Base-by-base conservation (phyloP, 257 asterid genomes). In the Solanum etuberosum region DNA sequence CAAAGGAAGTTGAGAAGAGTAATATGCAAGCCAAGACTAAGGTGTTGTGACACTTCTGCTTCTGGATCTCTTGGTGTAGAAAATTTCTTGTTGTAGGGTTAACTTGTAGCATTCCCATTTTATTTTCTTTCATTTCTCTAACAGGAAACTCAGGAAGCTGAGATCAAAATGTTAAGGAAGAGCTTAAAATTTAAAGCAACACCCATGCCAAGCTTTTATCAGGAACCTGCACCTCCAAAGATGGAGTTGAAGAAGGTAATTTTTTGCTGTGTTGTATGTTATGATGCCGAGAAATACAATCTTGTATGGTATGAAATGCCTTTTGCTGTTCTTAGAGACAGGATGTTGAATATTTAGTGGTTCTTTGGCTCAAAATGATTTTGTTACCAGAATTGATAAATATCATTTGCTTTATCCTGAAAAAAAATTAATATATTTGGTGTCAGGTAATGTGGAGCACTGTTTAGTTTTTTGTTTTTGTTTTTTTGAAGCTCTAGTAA, bases 181-280 rank as follows among this genome's bases (percentile, higher is more conserved):
- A 93, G 91, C 83, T 91, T 97, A 94, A 95, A 88, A 90, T 97
- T 97, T 90, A 97, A 97, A 91, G 99, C 99, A 32, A 94, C 96
- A 84, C 99, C 99, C 2, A 94, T 97, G 99, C 99, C 99, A 29
- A 97, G 92, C 91, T 97, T 97, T 92, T 97, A 97, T 90, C 99
- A 94, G 91, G 99, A 95, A 89, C 99, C 99, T 90, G 88, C 96
- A 29, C 99, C 99, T 86, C 97, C 96, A 3, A 95, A 94, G 91
- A 92, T 90, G 87, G 99, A 97, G 84, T 88, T 97, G 87, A 97
- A 95, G 94, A 97, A 97, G 98, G 98, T 97, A 89, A 81, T 31
- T 18, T 81, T 48, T 35, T 81, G 35, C 35, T 78, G 25, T 78
- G 20, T 8, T 81, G 42, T 48, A 81, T 29, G 40, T 81, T 51